These are phyloP conservation scores for Amphibolis antarctica DNA, from an alignment of 106 monocot species.

Conservation along the genomic window DNA sequence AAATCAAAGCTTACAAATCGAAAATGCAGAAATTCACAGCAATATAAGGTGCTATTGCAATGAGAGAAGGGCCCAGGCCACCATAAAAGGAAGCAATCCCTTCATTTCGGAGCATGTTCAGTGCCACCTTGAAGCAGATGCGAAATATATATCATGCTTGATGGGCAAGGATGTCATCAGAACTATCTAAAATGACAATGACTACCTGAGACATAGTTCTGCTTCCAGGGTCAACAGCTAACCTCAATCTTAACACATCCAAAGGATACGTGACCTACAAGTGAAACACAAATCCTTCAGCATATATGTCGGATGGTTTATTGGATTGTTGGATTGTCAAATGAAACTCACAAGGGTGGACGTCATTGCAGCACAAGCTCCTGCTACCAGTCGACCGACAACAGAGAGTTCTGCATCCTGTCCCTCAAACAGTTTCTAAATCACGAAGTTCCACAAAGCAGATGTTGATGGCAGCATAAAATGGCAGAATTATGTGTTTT, in stretches of 20 bases:
- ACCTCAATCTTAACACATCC: slow-evolving; percentile 81
- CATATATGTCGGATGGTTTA: neutral
- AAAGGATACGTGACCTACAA: slow-evolving; percentile 86
- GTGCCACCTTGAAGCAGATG: slow-evolving; percentile 48
- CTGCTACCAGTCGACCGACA: slow-evolving; percentile 76
- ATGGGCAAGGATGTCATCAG: neutral
- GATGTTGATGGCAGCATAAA: neutral
- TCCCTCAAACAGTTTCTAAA: slow-evolving; percentile 71
- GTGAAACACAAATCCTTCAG: neutral
- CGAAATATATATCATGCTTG: neutral
- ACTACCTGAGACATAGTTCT: slow-evolving; percentile 86
- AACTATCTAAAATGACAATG: neutral
- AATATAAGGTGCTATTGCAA: slow-evolving; percentile 94
- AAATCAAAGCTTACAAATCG: slow-evolving; percentile 68
- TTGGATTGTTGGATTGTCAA: neutral
- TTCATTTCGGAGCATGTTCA: slow-evolving; percentile 87
- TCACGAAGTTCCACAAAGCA: slow-evolving; percentile 3
- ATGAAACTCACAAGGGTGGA: slow-evolving; percentile 76
- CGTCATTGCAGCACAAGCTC: slow-evolving; percentile 98
- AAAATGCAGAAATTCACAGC: slow-evolving; percentile 96
- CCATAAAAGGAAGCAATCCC: slow-evolving; percentile 78
- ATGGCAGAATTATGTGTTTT: neutral
- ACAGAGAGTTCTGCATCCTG: slow-evolving; percentile 76
- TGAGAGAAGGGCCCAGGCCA: slow-evolving; percentile 93
- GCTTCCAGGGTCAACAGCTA: slow-evolving; percentile 85